A percentile compares a stretch with the other conserved stretches of the same genome.
These are phyloP conservation scores for Brassica nigra DNA, from an alignment of 345 rosid species.

Conservation along the genomic window DNA sequence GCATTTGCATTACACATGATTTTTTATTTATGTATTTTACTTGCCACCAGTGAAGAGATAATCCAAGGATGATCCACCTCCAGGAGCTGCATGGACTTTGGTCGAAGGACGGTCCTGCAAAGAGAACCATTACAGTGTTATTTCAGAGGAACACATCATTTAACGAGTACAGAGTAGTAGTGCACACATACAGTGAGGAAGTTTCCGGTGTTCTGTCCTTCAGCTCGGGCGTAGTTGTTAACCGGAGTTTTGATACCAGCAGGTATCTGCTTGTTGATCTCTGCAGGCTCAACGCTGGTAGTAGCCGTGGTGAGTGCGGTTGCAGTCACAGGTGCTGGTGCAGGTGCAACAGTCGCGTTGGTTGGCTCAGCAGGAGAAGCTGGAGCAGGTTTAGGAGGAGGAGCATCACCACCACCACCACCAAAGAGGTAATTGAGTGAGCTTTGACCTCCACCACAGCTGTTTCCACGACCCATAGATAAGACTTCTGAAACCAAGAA, in stretches of 20 bases:
- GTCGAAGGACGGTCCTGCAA: slow-evolving; percentile 51
- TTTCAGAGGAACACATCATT: neutral
- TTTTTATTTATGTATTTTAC: slow-evolving; percentile 3
- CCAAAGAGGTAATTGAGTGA: slow-evolving; percentile 80
- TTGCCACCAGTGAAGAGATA: slow-evolving; percentile 51
- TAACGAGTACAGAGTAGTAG: neutral
- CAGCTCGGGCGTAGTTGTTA: slow-evolving; percentile 70
- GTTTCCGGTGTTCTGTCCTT: slow-evolving; percentile 82
- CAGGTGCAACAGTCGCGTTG: neutral
- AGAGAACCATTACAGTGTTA: neutral
- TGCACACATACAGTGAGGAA: slow-evolving; percentile 62
- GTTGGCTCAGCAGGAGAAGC: slow-evolving; percentile 41
- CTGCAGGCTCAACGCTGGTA: slow-evolving; percentile 40
- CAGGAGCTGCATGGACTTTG: slow-evolving; percentile 54
- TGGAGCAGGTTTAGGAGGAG: slow-evolving; percentile 38
- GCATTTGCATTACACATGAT: slow-evolving; percentile 29
- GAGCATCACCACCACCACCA: slow-evolving; percentile 47
- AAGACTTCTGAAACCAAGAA: neutral
- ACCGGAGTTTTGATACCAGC: slow-evolving; percentile 66
- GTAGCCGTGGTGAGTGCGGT: slow-evolving; percentile 29
- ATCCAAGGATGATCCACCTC: slow-evolving; percentile 51
- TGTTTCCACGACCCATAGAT: slow-evolving; percentile 78
- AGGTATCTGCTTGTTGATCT: slow-evolving; percentile 56
- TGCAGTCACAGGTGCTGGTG: slow-evolving; percentile 27
- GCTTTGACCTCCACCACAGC: slow-evolving; percentile 87